These are phyloP conservation scores for Begonia peltatifolia DNA, from an alignment of 306 rosid genomes.

Conservation along the genomic window DNA sequence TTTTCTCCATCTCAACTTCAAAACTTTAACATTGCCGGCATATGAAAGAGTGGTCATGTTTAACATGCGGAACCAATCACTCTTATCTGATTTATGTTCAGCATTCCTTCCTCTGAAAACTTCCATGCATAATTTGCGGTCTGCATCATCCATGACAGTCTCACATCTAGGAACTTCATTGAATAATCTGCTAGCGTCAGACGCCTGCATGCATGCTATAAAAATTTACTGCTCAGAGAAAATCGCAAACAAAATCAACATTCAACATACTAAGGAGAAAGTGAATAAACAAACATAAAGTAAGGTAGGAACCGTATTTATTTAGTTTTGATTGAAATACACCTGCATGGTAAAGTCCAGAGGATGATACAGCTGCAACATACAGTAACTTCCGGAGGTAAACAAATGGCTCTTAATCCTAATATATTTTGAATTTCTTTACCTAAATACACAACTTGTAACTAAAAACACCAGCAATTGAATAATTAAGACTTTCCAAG, in stretches of 20 bases:
- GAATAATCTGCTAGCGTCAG: slow-evolving; percentile 22
- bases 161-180: slow-evolving; percentile 26
- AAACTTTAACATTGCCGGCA: slow-evolving; percentile 33
- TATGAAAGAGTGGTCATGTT: slow-evolving; percentile 24
- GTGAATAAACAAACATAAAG: too few species aligned
- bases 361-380: too few species aligned
- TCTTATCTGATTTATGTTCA: slow-evolving; percentile 13
- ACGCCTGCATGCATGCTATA: slow-evolving; percentile 56
- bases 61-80: slow-evolving; percentile 17
- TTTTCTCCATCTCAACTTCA: slow-evolving; percentile 87
- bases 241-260: slow-evolving; percentile 3
- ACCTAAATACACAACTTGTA: not conserved
- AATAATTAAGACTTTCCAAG: too few species aligned
- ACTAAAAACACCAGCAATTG: not conserved
- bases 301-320: too few species aligned
- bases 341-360: too few species aligned
- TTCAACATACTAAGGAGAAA: not conserved
- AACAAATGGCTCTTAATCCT: too few species aligned
- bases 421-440: too few species aligned
- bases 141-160: slow-evolving; percentile 18
- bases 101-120: slow-evolving; percentile 14
- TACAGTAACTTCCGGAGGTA: too few species aligned
- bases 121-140: slow-evolving; percentile 17
- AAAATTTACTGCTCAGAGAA: slow-evolving; percentile 35
- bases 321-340: too few species aligned